These are phyloP conservation scores for Trichosporon sp. DNA, from an alignment of 1,284 basidiomycete species.

Conservation along the genomic window DNA sequence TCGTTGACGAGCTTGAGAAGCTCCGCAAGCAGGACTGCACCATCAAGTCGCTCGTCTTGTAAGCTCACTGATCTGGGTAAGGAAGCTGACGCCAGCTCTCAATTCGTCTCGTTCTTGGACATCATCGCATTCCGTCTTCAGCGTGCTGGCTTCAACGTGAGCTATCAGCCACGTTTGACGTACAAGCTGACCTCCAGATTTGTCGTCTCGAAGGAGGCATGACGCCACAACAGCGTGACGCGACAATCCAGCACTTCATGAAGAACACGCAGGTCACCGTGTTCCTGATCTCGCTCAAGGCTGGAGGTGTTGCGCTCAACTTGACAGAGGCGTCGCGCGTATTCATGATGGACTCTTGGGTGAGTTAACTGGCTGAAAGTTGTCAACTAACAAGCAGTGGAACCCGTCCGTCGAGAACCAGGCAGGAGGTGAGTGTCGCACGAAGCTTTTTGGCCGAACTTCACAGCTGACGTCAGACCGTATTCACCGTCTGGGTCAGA, in stretches of 20 bases:
- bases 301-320: slow-evolving; percentile 86
- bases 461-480: slow-evolving; percentile 94
- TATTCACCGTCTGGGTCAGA: slow-evolving; percentile 73
- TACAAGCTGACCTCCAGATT: slow-evolving; percentile 53
- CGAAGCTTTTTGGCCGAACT: slow-evolving; percentile 8
- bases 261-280: slow-evolving; percentile 91
- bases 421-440: slow-evolving; percentile 50
- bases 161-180: slow-evolving; percentile 26
- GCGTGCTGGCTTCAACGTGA: slow-evolving; percentile 77
- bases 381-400: slow-evolving; percentile 53
- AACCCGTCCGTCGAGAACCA: slow-evolving; percentile 61
- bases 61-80: slow-evolving; percentile 41
- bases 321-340: slow-evolving; percentile 88
- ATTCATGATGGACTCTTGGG: slow-evolving; percentile 55
- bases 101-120: slow-evolving; percentile 52
- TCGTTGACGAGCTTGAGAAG: slow-evolving; percentile 87
- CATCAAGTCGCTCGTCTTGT: slow-evolving; percentile 89
- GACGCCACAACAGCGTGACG: slow-evolving; percentile 91
- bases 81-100: slow-evolving; percentile 24
- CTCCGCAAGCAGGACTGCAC: slow-evolving; percentile 78
- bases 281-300: slow-evolving; percentile 90
- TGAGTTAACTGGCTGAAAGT: not conserved
- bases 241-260: slow-evolving; percentile 93
- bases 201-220: slow-evolving; percentile 95
- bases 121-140: slow-evolving; percentile 90